Evolutionary conservation across 2,329 filamentous ascomycete genomes (phyloP), one percentile per base, ranked within the genome.

Genomic region (Domatiomyces catenatus): DNA sequence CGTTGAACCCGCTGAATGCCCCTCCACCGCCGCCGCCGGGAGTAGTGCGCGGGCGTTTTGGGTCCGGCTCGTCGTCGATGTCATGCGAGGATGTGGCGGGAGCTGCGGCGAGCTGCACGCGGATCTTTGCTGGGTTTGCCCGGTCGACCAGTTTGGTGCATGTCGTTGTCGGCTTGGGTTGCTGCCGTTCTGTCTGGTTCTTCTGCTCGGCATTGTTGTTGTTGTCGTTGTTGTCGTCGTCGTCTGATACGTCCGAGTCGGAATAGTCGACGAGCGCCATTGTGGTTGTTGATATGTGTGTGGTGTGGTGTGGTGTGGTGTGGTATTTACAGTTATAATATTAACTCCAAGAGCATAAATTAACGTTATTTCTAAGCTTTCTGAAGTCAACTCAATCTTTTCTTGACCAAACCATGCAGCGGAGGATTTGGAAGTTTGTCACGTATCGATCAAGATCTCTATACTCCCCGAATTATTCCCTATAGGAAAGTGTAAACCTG

Each of bases 41-140:
- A 6, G 6, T 24, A 1, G 77, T 77, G 47, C 80, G 80, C 17
- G 77, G 74, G 53, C 83, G 81, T 64, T 94, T 94, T 1, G 82
- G 73, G 0, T 84, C 83, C 0, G 82, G 82, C 22, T 66, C 71
- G 52, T 71, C 66, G 43, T 72, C 72, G 8, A 24, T 65, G 56
- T 2, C 59, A 62, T 10, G 68, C 64, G 32, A 15, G 47, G 68
- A 66, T 20, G 63, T 59, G 32, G 64, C 60, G 52, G 66, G 66
- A 24, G 75, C 65, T 18, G 77, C 72, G 2, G 86, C 81, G 12
- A 95, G 76, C 58, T 76, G 86, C 65, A 95, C 80, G 63, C 82
- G 75, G 66, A 95, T 93, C 68, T 89, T 93, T 67, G 83, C 80
- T 6, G 85, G 80, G 63, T 88, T 87, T 50, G 81, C 77, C 63